Conservation (phyloP, 1,284 basidiomycete genomes). For the Fomitopsis pinicola region DNA sequence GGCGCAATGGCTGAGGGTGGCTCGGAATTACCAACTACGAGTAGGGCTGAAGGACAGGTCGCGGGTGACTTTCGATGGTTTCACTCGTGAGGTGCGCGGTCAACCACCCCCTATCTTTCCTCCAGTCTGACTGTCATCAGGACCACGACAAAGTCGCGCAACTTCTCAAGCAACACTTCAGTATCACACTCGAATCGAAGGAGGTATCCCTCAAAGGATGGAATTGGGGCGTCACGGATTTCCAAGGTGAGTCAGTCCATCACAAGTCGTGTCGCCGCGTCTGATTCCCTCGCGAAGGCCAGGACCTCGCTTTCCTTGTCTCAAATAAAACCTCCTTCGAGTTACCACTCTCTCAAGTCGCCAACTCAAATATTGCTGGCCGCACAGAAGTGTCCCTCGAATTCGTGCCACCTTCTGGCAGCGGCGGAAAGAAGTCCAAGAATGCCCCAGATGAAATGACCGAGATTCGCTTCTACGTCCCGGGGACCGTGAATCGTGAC, state of each 20-base stretch:
- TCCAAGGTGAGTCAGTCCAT: constrained; percentile 64
- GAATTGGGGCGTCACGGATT: constrained; percentile 98
- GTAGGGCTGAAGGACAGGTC: constrained; percentile 76
- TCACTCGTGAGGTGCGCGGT: constrained; percentile 76
- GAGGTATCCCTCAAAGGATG: constrained; percentile 93
- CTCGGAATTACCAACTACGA: constrained; percentile 87
- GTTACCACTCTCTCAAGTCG: constrained; percentile 82
- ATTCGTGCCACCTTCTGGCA: constrained; percentile 59
- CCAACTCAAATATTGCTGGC: constrained; percentile 97
- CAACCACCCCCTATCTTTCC: background rate
- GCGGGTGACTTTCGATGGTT: constrained; percentile 90
- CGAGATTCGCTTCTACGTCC: constrained; percentile 96
- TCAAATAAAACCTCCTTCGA: constrained; percentile 92
- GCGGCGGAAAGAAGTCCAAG: constrained; percentile 41
- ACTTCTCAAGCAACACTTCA: constrained; percentile 85
- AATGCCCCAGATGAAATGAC: constrained; percentile 81
- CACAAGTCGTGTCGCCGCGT: background rate
- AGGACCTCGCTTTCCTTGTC: constrained; percentile 88
- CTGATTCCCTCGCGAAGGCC: constrained; percentile 44
- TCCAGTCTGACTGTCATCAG: constrained; percentile 34
- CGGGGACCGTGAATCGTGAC: constrained; percentile 71
- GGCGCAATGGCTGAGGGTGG: constrained; percentile 89
- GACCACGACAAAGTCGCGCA: constrained; percentile 78
- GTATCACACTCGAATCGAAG: constrained; percentile 78
- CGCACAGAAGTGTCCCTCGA: constrained; percentile 98